phyloP scores from a whole-genome alignment of 2,329 filamentous ascomycete genomes.

The Calonectria fujianensis region DNA sequence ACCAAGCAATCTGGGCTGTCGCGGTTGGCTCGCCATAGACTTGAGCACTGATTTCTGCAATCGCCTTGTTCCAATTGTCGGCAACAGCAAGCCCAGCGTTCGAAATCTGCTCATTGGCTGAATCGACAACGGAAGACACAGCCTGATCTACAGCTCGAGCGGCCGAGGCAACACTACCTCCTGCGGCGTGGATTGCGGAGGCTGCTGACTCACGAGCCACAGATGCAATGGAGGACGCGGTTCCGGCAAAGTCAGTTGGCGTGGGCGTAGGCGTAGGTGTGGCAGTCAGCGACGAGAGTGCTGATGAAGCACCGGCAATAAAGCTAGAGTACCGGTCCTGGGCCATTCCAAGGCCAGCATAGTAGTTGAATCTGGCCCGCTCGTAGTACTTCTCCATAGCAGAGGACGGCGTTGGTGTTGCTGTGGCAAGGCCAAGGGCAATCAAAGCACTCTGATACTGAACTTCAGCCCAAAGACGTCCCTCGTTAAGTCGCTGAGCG shows the following conservation, averaged over 20 bases:
- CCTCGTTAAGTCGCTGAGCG: constrained; percentile 80
- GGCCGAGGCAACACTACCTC: constrained; percentile 64
- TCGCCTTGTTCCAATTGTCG: constrained; percentile 63
- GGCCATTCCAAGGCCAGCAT: constrained; percentile 85
- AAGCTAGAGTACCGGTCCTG: constrained; percentile 88
- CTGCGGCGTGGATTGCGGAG: constrained; percentile 62
- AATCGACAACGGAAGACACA: constrained; percentile 66
- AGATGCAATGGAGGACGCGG: constrained; percentile 70
- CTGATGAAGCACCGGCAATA: constrained; percentile 81
- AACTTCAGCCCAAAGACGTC: constrained; percentile 81
- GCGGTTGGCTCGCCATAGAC: constrained; percentile 81
- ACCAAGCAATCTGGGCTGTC: constrained; percentile 75
- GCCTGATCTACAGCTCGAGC: constrained; percentile 62
- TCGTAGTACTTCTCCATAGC: constrained; percentile 75
- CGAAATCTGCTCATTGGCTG: constrained; percentile 62
- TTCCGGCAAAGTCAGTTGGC: constrained; percentile 70
- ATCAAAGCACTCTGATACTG: constrained; percentile 82
- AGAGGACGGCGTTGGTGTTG: constrained; percentile 70
- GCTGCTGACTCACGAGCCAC: constrained; percentile 68
- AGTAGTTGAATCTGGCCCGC: constrained; percentile 81
- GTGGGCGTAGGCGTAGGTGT: constrained; percentile 78
- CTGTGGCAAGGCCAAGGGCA: constrained; percentile 77
- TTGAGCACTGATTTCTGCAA: constrained; percentile 80
- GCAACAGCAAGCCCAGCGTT: constrained; percentile 62
- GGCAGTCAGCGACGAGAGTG: constrained; percentile 76